Conservation (phyloP, 495 filamentous ascomycete species). For the Neurospora sp. region DNA sequence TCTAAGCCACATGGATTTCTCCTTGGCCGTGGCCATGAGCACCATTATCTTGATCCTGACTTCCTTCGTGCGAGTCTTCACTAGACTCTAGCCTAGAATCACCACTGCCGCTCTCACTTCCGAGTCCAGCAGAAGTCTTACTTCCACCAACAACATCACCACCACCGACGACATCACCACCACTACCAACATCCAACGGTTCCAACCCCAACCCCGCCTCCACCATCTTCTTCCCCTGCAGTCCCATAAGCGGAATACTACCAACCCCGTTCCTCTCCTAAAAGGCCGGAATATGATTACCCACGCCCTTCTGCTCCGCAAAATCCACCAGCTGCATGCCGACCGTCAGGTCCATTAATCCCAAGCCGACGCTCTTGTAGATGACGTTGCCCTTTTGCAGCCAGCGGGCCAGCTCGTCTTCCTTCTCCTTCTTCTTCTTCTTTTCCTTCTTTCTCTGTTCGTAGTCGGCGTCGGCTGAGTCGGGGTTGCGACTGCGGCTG, state of each 20-base stretch:
- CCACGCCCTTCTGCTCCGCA: slow-evolving; percentile 62
- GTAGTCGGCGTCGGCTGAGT: not conserved
- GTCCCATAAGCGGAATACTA: not conserved
- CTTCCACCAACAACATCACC: not conserved
- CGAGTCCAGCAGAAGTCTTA: not conserved
- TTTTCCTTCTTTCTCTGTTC: not conserved
- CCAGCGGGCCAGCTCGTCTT: slow-evolving; percentile 58
- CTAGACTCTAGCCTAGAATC: not conserved
- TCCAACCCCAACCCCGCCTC: not conserved
- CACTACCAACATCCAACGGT: not conserved
- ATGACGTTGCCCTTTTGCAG: slow-evolving; percentile 74
- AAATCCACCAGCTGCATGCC: slow-evolving; percentile 65
- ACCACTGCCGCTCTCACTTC: not conserved
- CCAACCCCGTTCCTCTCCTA: slow-evolving; percentile 19
- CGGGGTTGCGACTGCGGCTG: not conserved
- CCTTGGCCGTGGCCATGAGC: not conserved
- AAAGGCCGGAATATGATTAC: slow-evolving; percentile 63
- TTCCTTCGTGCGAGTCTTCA: not conserved
- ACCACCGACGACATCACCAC: not conserved
- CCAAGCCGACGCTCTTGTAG: slow-evolving; percentile 74
- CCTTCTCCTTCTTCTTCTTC: slow-evolving; percentile 24
- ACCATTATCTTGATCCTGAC: not conserved
- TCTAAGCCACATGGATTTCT: not conserved
- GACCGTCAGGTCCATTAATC: slow-evolving; percentile 70
- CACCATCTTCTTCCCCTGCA: not conserved